phyloP scores from a whole-genome alignment of 306 rosid genomes.

The Castanopsis chinensis region DNA sequence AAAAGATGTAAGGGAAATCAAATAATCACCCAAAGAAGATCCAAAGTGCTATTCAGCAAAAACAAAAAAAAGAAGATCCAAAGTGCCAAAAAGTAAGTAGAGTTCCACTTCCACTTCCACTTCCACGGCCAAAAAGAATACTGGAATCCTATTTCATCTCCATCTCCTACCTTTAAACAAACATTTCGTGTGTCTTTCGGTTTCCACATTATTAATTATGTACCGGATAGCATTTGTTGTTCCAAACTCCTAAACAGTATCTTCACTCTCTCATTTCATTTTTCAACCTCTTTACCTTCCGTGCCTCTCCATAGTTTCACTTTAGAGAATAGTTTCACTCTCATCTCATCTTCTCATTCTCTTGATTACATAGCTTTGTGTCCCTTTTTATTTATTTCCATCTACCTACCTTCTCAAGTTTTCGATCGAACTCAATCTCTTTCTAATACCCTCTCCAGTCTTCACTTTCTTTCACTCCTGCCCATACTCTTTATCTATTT shows the following conservation, averaged over 20 bases:
- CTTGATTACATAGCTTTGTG: too few species aligned
- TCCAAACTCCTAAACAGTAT: not conserved
- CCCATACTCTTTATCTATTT: too few species aligned
- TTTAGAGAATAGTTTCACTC: too few species aligned
- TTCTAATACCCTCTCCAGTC: constrained; percentile 6
- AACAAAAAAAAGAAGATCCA: constrained; percentile 28
- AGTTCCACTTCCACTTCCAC: not conserved
- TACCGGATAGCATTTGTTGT: not conserved
- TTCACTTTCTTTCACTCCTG: constrained; percentile 1
- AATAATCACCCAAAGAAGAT: constrained; percentile 36
- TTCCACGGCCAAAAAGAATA: too few species aligned
- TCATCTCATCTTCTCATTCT: too few species aligned
- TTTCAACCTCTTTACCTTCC: not conserved
- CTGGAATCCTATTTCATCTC: constrained; percentile 16
- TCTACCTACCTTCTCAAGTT: not conserved
- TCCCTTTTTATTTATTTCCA: too few species aligned
- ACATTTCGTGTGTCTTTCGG: not conserved
- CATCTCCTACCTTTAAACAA: not conserved
- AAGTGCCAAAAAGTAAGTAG: constrained; percentile 18
- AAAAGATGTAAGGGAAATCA: constrained; percentile 5
- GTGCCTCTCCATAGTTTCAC: too few species aligned
- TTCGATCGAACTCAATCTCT: not conserved
- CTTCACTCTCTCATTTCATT: constrained; percentile 2
- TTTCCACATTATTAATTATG: not conserved
- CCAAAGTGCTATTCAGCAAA: constrained; percentile 22